Percentiles rank a stretch among this genome's conserved stretches.
Conservation (phyloP, 2,329 filamentous ascomycete genomes). For the Ophiosphaerella korrae region DNA sequence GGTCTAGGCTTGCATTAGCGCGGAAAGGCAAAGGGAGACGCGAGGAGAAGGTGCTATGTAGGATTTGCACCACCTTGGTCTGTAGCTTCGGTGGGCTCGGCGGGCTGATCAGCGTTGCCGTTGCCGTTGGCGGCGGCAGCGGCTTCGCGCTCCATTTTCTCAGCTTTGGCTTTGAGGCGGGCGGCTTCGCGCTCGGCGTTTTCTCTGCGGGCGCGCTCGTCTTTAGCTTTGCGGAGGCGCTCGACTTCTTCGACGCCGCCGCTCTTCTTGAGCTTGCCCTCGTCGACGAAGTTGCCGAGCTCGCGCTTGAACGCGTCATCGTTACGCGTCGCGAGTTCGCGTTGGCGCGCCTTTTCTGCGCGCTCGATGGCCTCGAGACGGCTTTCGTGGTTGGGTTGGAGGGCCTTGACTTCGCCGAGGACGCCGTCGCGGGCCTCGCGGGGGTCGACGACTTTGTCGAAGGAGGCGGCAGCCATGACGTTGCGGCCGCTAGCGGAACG, state of each 20-base stretch:
- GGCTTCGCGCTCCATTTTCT: constrained; percentile 48
- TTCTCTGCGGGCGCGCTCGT: constrained; percentile 83
- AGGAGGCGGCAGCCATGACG: constrained; percentile 39
- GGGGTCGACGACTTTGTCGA: constrained; percentile 67
- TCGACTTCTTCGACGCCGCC: constrained; percentile 95
- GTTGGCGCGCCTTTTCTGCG: constrained; percentile 89
- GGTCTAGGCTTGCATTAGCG: constrained; percentile 34
- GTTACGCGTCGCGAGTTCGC: constrained; percentile 78
- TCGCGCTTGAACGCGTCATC: constrained; percentile 84
- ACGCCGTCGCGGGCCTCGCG: constrained; percentile 86
- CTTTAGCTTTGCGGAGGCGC: constrained; percentile 78
- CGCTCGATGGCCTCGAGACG: constrained; percentile 94
- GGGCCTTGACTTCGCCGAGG: constrained; percentile 86
- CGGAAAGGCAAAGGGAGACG: constrained; percentile 14
- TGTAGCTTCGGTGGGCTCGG: constrained; percentile 15
- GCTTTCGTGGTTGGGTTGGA: constrained; percentile 93
- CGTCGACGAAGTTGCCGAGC: constrained; percentile 80
- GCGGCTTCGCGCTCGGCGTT: constrained; percentile 63
- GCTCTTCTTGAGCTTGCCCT: constrained; percentile 93
- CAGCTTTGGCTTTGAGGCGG: constrained; percentile 51
- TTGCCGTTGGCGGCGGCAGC: constrained; percentile 36
- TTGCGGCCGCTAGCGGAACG: constrained; percentile 56
- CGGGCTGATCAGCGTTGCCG: constrained; percentile 19
- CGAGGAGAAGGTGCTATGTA: constrained; percentile 32
- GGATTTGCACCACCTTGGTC: constrained; percentile 43